Percentiles rank a stretch among this genome's conserved stretches.
These are phyloP conservation scores for Botrytis tulipae DNA, from an alignment of 2,329 filamentous ascomycete genomes.

Conservation along the genomic window DNA sequence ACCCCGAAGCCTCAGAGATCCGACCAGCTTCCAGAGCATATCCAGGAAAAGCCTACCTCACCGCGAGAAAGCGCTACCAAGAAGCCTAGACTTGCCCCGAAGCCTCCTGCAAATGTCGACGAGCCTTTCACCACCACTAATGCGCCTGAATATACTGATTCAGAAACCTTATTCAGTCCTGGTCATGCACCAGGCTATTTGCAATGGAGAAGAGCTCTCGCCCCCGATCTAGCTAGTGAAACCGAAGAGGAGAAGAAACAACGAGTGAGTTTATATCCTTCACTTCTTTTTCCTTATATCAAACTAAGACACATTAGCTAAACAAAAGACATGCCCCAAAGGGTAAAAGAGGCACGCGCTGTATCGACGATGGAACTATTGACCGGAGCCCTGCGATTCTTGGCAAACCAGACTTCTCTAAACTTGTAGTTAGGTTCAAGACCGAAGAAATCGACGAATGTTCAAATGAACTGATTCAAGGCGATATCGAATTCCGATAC, in stretches of 20 bases:
- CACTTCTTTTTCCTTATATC: not conserved
- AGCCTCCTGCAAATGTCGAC: rapidly evolving
- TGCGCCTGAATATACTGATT: not conserved
- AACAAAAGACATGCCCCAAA: not conserved
- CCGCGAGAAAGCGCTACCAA: not conserved
- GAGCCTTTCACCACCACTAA: not conserved
- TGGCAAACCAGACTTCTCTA: not conserved
- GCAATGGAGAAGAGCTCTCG: not conserved
- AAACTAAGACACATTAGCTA: not conserved
- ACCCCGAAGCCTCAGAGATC: not conserved
- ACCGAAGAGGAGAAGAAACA: not conserved
- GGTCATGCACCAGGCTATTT: constrained; percentile 9
- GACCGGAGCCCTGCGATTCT: not conserved
- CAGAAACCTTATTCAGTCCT: not conserved
- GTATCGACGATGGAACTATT: constrained; percentile 10
- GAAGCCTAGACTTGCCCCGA: not conserved
- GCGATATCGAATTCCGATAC: not conserved
- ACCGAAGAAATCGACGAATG: not conserved
- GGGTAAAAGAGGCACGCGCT: constrained; percentile 3
- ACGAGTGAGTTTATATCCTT: not conserved
- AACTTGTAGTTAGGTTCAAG: not conserved
- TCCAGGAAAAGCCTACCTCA: not conserved
- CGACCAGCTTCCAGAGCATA: not conserved
- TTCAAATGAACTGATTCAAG: not conserved
- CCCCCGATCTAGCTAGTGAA: not conserved